Conservation (phyloP, 2,329 filamentous ascomycete species). For the Colletotrichum sp. region DNA sequence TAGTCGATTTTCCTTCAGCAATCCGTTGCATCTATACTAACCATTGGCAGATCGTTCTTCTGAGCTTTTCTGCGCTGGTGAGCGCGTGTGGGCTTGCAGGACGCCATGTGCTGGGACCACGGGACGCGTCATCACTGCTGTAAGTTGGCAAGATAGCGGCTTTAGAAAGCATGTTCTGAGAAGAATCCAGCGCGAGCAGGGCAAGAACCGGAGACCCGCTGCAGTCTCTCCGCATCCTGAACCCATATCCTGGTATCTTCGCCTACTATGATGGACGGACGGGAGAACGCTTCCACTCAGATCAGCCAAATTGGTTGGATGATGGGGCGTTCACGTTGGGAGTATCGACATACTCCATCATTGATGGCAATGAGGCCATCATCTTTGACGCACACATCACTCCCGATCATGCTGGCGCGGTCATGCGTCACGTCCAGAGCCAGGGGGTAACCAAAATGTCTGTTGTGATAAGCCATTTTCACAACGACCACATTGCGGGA, state of each 20-base stretch:
- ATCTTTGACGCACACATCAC: slow-evolving; percentile 22
- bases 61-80: not conserved
- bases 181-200: not conserved
- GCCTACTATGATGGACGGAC: slow-evolving; percentile 23
- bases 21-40: not conserved
- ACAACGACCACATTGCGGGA: slow-evolving; percentile 16
- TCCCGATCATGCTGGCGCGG: slow-evolving; percentile 16
- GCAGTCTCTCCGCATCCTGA: slow-evolving; percentile 11
- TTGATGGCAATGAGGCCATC: slow-evolving; percentile 20
- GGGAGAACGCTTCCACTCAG: slow-evolving; percentile 19
- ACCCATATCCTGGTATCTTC: slow-evolving; percentile 17
- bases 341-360: slow-evolving; percentile 19
- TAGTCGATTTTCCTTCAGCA: no score
- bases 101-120: not conserved
- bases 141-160: not conserved
- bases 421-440: slow-evolving; percentile 19
- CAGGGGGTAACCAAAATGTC: slow-evolving; percentile 12
- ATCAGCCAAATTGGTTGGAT: slow-evolving; percentile 22
- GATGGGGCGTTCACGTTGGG: slow-evolving; percentile 22
- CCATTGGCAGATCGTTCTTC: not conserved
- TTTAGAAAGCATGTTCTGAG: not conserved
- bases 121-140: not conserved
- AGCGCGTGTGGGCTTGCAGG: slow-evolving; percentile 7
- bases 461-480: slow-evolving; percentile 17
- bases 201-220: slow-evolving; percentile 11